Percentiles rank a stretch among this genome's conserved stretches.
These are phyloP conservation scores for Euptelea pleiosperma DNA, from an alignment of 164 flowering plant genomes.

Conservation along the genomic window DNA sequence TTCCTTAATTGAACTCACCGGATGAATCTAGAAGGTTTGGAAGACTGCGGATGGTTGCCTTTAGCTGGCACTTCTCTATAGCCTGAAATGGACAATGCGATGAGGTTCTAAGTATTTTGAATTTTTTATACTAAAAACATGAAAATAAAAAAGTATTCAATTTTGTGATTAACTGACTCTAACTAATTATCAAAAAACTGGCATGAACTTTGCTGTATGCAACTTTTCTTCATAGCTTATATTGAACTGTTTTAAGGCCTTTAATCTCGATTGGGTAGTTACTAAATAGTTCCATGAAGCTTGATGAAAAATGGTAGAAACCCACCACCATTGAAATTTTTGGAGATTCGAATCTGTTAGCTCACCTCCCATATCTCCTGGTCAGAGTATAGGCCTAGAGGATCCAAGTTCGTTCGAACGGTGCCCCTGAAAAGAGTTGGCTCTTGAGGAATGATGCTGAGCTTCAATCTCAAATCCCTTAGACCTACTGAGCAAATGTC, in stretches of 20 bases:
- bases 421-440: constrained; percentile 83
- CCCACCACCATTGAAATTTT: background rate
- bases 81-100: constrained; percentile 41
- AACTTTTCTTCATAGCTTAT: too few relatives aligned
- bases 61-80: constrained; percentile 73
- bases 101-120: background rate
- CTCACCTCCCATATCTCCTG: constrained; percentile 78
- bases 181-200: too few relatives aligned
- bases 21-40: constrained; percentile 64
- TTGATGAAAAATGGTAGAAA: too few relatives aligned
- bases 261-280: too few relatives aligned
- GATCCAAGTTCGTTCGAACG: constrained; percentile 76
- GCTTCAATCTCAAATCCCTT: constrained; percentile 68
- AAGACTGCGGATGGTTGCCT: constrained; percentile 46
- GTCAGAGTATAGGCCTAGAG: constrained; percentile 69
- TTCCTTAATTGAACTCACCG: constrained; percentile 35
- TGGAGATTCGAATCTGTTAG: background rate
- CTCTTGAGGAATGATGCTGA: constrained; percentile 91
- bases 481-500: constrained; percentile 74
- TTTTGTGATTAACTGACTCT: too few relatives aligned
- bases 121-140: too few relatives aligned
- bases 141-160: too few relatives aligned
- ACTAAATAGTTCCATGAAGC: too few relatives aligned
- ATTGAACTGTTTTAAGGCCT: too few relatives aligned
- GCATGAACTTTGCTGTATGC: too few relatives aligned